These are phyloP conservation scores for Mycena crocata DNA, from an alignment of 768 basidiomycete species.

Conservation along the genomic window DNA sequence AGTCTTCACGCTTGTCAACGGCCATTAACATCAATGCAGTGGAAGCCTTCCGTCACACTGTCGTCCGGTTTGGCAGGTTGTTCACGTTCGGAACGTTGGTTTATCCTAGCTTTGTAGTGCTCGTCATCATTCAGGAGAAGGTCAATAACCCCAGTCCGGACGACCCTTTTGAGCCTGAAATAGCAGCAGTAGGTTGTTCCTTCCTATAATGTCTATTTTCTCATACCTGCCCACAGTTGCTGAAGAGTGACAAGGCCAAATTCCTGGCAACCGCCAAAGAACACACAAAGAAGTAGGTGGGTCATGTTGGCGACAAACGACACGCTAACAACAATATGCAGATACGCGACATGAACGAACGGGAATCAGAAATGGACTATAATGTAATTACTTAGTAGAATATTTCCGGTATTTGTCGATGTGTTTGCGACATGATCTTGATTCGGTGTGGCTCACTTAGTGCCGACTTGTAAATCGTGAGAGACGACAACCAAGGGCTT, in stretches of 20 bases:
- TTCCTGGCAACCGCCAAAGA: conserved; percentile 85
- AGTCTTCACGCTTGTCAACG: conserved; percentile 1
- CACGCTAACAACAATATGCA: conserved; percentile 7
- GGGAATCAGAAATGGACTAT: background rate
- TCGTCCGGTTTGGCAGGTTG: conserved; percentile 62
- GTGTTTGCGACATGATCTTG: too few species aligned
- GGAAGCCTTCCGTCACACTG: conserved; percentile 86
- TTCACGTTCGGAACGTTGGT: conserved; percentile 14
- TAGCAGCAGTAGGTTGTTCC: conserved; percentile 74
- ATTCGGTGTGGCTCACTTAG: too few species aligned
- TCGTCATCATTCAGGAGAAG: conserved; percentile 84
- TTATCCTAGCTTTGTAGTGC: conserved; percentile 58
- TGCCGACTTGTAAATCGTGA: background rate
- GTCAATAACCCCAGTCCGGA: conserved; percentile 89
- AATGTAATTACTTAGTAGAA: conserved; percentile 3
- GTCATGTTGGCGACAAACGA: conserved; percentile 1
- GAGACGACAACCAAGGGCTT: background rate
- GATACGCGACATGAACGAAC: conserved; percentile 27
- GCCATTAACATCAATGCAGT: conserved; percentile 55
- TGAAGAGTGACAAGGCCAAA: conserved; percentile 82
- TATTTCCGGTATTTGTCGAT: background rate
- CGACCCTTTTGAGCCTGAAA: conserved; percentile 90
- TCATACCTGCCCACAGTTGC: conserved; percentile 54
- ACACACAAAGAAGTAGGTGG: conserved; percentile 81
- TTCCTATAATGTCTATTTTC: background rate